A percentile compares a stretch with the other conserved stretches of the same genome.
Evolutionary conservation across 345 rosid genomes (phyloP).

Genomic region (Turnera subulata): DNA sequence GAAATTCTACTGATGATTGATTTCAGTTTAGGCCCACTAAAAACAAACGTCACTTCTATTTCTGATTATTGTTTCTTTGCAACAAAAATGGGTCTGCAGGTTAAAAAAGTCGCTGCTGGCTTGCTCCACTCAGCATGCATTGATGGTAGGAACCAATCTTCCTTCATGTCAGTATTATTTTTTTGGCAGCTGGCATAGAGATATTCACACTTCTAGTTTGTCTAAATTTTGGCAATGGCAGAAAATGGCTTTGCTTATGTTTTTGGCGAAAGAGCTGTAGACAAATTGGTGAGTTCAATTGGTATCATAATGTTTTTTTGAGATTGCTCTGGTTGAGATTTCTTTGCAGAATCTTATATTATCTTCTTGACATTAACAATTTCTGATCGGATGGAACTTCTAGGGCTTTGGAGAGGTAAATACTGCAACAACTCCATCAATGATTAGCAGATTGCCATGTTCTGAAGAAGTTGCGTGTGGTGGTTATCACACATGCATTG

Average conservation of each 20-base stretch:
- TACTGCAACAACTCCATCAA: slow-evolving; percentile 50
- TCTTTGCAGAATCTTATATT: neutral
- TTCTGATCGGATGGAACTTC: slow-evolving; percentile 16
- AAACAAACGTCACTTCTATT: neutral
- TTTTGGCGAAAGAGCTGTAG: slow-evolving; percentile 64
- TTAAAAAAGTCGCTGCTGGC: slow-evolving; percentile 76
- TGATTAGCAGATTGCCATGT: slow-evolving; percentile 49
- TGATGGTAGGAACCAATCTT: slow-evolving; percentile 56
- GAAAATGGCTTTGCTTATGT: slow-evolving; percentile 74
- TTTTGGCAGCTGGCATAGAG: neutral
- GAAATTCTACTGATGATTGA: slow-evolving; percentile 13
- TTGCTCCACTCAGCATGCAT: slow-evolving; percentile 83
- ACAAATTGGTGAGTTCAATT: slow-evolving; percentile 44
- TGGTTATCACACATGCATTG: slow-evolving; percentile 85
- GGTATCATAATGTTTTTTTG: slow-evolving; percentile 3
- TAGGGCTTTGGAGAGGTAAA: slow-evolving; percentile 56
- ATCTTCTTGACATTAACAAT: slow-evolving; percentile 2
- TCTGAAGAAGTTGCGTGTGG: slow-evolving; percentile 86
- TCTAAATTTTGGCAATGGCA: slow-evolving; percentile 30
- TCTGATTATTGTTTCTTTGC: slow-evolving; percentile 20
- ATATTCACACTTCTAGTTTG: slow-evolving; percentile 15
- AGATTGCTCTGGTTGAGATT: slow-evolving; percentile 8
- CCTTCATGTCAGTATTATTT: slow-evolving; percentile 2
- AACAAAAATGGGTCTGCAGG: slow-evolving; percentile 38
- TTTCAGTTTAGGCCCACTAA: neutral